Percentiles rank a stretch among this genome's conserved stretches.
phyloP scores from a whole-genome alignment of 2,329 filamentous ascomycete genomes.

The Aspergillus fructus region DNA sequence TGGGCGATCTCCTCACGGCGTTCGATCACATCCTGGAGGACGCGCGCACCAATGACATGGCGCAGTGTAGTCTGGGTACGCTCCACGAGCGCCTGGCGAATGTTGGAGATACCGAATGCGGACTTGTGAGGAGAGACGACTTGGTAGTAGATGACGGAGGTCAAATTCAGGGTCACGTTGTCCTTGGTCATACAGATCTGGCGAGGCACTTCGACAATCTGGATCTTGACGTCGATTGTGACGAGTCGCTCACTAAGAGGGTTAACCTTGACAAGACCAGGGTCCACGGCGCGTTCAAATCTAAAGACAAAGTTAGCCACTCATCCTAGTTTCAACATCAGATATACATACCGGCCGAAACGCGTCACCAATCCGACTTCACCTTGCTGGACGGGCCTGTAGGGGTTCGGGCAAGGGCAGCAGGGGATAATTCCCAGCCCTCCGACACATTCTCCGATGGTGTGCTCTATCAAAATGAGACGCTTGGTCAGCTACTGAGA shows the following conservation, averaged over 20 bases:
- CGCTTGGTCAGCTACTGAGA: slow-evolving; percentile 1
- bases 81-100: slow-evolving; percentile 94
- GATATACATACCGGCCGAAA: slow-evolving; percentile 63
- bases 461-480: slow-evolving; percentile 57
- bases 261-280: slow-evolving; percentile 96
- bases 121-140: slow-evolving; percentile 94
- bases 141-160: slow-evolving; percentile 98
- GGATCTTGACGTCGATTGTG: slow-evolving; percentile 98
- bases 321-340: neutral
- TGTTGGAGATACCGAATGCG: slow-evolving; percentile 92
- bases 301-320: slow-evolving; percentile 16
- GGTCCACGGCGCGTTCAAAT: slow-evolving; percentile 94
- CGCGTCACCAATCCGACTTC: slow-evolving; percentile 94
- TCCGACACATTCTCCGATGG: slow-evolving; percentile 72
- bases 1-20: slow-evolving; percentile 95
- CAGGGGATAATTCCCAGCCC: slow-evolving; percentile 83
- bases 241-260: slow-evolving; percentile 85
- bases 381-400: slow-evolving; percentile 87
- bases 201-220: slow-evolving; percentile 92
- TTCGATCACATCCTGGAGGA: slow-evolving; percentile 97
- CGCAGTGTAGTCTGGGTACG: slow-evolving; percentile 96
- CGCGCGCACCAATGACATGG: slow-evolving; percentile 91
- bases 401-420: slow-evolving; percentile 94
- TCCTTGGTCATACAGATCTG: slow-evolving; percentile 99
- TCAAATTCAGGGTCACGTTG: slow-evolving; percentile 91